These are phyloP conservation scores for Umbelopsis sp. DNA, from an alignment of 371 early-diverging fungal species.

Conservation along the genomic window DNA sequence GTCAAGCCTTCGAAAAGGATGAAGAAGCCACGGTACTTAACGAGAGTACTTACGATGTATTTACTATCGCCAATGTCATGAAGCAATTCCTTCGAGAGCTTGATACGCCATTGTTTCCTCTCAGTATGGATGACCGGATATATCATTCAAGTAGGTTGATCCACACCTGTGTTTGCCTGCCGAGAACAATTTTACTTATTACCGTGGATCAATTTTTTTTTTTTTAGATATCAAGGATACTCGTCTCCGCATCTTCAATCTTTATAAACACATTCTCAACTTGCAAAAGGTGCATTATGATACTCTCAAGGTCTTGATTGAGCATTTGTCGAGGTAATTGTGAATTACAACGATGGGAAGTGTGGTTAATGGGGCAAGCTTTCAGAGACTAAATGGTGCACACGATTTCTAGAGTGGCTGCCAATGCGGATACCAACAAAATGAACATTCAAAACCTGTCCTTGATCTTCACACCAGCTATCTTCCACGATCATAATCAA, in stretches of 20 bases:
- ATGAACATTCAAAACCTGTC: conserved; percentile 63
- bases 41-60: conserved; percentile 50
- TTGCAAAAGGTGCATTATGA: conserved; percentile 52
- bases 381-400: no score
- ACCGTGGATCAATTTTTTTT: not conserved
- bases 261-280: conserved; percentile 38
- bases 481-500: conserved; percentile 65
- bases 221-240: conserved; percentile 35
- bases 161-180: no score
- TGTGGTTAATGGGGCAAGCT: no score
- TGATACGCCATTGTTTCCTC: conserved; percentile 62
- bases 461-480: conserved; percentile 62
- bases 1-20: conserved; percentile 56
- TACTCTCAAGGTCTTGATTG: conserved; percentile 49
- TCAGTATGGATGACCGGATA: conserved; percentile 53
- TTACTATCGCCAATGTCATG: conserved; percentile 63
- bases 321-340: conserved; percentile 58
- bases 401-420: conserved; percentile 36
- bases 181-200: not conserved
- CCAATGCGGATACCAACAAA: conserved; percentile 53
- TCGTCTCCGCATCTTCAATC: conserved; percentile 29
- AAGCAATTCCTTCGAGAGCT: conserved; percentile 69
- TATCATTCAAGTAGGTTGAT: conserved; percentile 58
- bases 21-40: conserved; percentile 52
- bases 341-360: not conserved